Evolutionary conservation across 1,139 yeast genomes (phyloP).

Genomic region (Debaryomyces sp.): DNA sequence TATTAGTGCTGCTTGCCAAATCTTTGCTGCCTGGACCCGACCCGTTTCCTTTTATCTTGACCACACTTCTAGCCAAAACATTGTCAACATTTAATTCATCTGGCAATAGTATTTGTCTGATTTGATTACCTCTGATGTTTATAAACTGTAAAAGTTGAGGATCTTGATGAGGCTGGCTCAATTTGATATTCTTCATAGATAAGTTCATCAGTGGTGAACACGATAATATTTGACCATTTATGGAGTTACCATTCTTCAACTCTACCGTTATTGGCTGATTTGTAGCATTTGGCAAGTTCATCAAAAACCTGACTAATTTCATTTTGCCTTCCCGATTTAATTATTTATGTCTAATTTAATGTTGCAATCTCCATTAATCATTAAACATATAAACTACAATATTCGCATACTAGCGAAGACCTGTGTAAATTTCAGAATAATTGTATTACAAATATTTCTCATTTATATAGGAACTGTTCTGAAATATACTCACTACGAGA

Average conservation of each 20-base stretch:
- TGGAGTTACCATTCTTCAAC: conserved; percentile 74
- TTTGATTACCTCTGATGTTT: conserved; percentile 87
- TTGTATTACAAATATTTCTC: not conserved
- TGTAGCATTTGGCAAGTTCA: conserved; percentile 69
- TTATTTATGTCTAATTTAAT: not conserved
- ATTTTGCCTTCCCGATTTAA: conserved; percentile 18
- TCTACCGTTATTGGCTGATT: conserved; percentile 92
- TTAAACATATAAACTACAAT: not conserved
- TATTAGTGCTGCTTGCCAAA: conserved; percentile 2
- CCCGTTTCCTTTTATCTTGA: conserved; percentile 42
- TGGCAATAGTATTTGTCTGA: conserved; percentile 82
- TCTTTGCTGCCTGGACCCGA: conserved; percentile 41
- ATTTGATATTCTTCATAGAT: conserved; percentile 77
- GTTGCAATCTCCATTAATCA: not conserved
- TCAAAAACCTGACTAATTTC: conserved; percentile 67
- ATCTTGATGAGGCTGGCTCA: conserved; percentile 71
- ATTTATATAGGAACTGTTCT: not conserved
- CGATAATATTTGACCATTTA: conserved; percentile 58
- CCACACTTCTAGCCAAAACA: conserved; percentile 53
- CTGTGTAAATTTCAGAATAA: not conserved
- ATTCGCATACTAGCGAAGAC: not conserved
- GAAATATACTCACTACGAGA: not conserved
- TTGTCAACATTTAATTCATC: conserved; percentile 85
- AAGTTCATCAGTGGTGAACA: conserved; percentile 95
- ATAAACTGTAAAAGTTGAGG: conserved; percentile 77